These are phyloP conservation scores for Fusarium miscanthi DNA, from an alignment of 2,329 filamentous ascomycete species.

Conservation along the genomic window DNA sequence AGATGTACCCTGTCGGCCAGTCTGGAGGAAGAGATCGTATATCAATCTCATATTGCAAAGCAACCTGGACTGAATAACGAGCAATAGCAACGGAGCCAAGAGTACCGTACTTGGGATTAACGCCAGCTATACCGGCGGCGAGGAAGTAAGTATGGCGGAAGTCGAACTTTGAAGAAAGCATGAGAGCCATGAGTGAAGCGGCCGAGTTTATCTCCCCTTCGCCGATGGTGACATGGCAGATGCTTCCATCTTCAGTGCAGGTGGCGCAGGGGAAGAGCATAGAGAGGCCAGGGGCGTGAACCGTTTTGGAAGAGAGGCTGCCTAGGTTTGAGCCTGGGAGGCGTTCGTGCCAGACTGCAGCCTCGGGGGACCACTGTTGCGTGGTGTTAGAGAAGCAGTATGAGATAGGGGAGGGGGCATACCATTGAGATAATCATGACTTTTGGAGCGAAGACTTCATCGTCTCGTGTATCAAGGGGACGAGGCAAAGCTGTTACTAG, in stretches of 20 bases:
- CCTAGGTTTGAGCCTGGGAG: conserved; percentile 59
- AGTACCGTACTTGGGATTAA: conserved; percentile 75
- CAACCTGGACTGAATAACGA: conserved; percentile 78
- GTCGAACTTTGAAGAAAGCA: conserved; percentile 72
- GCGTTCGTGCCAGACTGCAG: conserved; percentile 69
- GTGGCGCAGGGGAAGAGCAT: conserved; percentile 73
- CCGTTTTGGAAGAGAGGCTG: conserved; percentile 66
- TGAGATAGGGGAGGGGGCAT: conserved; percentile 30
- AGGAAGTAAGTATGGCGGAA: conserved; percentile 76
- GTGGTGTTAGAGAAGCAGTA: not conserved
- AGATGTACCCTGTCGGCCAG: conserved; percentile 75
- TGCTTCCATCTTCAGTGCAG: conserved; percentile 68
- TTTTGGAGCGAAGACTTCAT: conserved; percentile 61
- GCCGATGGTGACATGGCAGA: conserved; percentile 77
- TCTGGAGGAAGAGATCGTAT: conserved; percentile 73
- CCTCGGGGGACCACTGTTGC: conserved; percentile 70
- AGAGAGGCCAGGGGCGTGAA: conserved; percentile 71
- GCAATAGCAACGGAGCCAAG: conserved; percentile 74
- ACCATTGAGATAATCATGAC: conserved; percentile 73
- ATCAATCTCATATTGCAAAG: conserved; percentile 81
- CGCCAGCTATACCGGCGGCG: conserved; percentile 77
- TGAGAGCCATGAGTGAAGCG: conserved; percentile 70
- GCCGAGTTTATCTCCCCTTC: conserved; percentile 82
- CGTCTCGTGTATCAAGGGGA: not conserved
- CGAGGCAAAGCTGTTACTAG: conserved; percentile 1